Base-by-base conservation (phyloP, 1,284 basidiomycete genomes). In the Heimioporus punctisporus region DNA sequence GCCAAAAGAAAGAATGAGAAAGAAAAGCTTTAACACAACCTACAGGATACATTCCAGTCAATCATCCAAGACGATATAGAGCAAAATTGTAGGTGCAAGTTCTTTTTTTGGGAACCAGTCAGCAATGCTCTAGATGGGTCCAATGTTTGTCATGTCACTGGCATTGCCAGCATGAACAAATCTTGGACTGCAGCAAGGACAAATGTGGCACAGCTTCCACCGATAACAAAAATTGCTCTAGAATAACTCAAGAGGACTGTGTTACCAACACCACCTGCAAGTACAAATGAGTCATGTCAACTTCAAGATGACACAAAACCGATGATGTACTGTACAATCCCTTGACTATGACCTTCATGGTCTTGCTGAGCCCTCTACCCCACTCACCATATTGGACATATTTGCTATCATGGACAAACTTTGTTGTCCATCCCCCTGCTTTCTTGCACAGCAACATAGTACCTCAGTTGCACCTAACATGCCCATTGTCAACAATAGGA, bases 151-250 rank as follows among this genome's bases (percentile, higher is more conserved):
- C 54, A 85, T 74, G 50, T 80, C 78, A 56, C 80, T 82, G 51
- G 73, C 71, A 37, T 81, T 78, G 44, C 71, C 72, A 3, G 77
- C 62, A 25, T 50, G 63, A 17, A 91, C 76, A 37, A 92, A 53
- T 91, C 89, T 58, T 89, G 83, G 19, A 87, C 74, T 0, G 79
- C 71, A 6, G 84, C 77, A 24, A 92, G 74, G 0, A 81, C 83
- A 60, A 86, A 91, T 0, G 87, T 84, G 60, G 92, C 84, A 0
- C 90, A 90, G 56, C 85, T 88, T 3, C 90, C 91, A 6, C 88
- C 90, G 6, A 79, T 82, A n/a, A 92, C 72, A 60, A 92, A 78
- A 34, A 92, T 69, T 0, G 83, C 85, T 5, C 82, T 83, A 1
- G 88, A 89, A 71, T 83, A 90, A 59, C 81, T 83, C 10, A 81